Conservation (phyloP, 23 red algal species). For the Gracilaria vermiculophylla region DNA sequence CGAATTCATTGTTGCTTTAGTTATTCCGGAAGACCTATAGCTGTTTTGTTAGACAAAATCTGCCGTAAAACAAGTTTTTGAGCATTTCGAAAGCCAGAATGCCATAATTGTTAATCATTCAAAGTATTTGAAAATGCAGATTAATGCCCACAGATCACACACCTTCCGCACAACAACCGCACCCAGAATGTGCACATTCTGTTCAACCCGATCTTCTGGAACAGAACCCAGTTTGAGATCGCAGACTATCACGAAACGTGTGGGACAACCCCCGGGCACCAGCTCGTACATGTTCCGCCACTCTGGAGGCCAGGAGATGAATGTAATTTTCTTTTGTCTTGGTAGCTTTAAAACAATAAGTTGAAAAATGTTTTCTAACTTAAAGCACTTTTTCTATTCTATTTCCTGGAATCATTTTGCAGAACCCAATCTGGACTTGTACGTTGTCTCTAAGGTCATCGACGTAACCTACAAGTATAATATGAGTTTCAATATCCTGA, state of each 20-base stretch:
- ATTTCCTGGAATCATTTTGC: not conserved
- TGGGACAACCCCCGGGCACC: no score
- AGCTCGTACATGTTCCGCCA: not conserved
- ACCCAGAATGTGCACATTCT: no score
- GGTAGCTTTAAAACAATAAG: no score
- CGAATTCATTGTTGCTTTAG: not conserved
- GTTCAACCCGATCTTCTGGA: no score
- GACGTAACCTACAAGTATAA: not conserved
- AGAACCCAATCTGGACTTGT: not conserved
- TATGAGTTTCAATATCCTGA: not conserved
- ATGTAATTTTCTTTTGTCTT: not conserved
- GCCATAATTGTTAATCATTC: not conserved
- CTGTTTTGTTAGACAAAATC: not conserved
- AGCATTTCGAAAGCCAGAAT: not conserved
- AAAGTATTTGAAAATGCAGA: not conserved
- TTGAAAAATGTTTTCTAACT: no score
- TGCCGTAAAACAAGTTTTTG: not conserved
- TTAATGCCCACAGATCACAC: no score
- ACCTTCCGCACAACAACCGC: no score
- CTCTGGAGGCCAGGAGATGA: not conserved
- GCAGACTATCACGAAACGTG: no score
- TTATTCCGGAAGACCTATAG: not conserved
- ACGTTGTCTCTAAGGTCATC: not conserved
- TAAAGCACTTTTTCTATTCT: not conserved
- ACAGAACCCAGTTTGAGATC: no score